Base-by-base conservation (phyloP, 352 stramenopile species). In the Vaucheria bursata region DNA sequence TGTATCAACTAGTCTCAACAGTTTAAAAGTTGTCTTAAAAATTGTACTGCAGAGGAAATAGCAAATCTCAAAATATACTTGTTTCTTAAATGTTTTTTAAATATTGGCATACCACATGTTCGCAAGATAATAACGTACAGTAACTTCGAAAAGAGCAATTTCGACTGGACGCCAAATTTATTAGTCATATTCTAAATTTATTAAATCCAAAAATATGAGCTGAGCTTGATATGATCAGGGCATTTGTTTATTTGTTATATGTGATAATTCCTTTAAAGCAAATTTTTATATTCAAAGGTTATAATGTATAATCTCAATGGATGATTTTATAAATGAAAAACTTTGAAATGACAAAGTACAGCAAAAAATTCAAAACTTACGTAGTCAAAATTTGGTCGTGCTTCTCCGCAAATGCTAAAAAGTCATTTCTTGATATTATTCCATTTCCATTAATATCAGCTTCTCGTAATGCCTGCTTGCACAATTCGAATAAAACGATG, bases 291-390 rank as follows among this genome's bases (percentile, higher is more conserved):
- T 38, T 34, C 29, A 38, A 18, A 4, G 8, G 6, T 38, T 8
- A 38, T 69, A 8, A 38, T 69, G 59, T 25, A 25, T 18, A 6
- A 69, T 38, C 59, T 50, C 39, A 50, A 5, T 50, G 12, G 39
- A 69, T 18, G 5, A 18, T 18, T 18, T 18, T 18, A 38, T 38
- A 29, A 29, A 18, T 4, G 4, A 34, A 69, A 34, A 69, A 18
- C 34, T 18, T 8, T 38, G 5, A 29, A 5, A 18, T 69, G 5
- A 34, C 6, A 34, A 69, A 34, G 29, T 18, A 69, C 29, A 38
- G 6, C 4, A 4, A 69, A 69, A 38, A 38, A 29, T 69, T 34
- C 59, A 69, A 8, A 18, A 69, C 59, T 69, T 69, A 69, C 59
- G 33, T 6, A 29, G 6, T 69, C 8, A 69, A 38, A 18, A 69